Conservation (phyloP, 371 early-diverging fungal genomes). For the Gilbertella persicaria region DNA sequence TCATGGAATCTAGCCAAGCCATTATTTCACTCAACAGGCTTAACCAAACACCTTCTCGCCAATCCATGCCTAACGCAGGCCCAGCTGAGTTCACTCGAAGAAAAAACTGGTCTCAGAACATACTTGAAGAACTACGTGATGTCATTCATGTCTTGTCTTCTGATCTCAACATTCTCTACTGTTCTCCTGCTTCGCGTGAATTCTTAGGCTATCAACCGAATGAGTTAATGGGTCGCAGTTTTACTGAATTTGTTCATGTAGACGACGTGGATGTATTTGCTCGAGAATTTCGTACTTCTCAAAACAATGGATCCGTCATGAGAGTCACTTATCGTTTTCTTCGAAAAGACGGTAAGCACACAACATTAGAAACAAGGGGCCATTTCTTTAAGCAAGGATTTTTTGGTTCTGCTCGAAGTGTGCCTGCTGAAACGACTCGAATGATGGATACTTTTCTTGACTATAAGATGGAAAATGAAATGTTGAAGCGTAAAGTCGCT, state of each 20-base stretch:
- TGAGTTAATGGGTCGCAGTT: constrained; percentile 20
- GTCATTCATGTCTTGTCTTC: constrained; percentile 28
- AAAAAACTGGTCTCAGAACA: constrained; percentile 50
- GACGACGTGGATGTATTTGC: constrained; percentile 27
- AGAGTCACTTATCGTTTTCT: constrained; percentile 16
- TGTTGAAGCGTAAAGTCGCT: constrained; percentile 16
- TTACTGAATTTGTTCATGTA: constrained; percentile 29
- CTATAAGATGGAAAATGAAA: constrained; percentile 27
- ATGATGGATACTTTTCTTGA: constrained; percentile 27
- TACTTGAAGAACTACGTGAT: constrained; percentile 58
- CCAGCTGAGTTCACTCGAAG: constrained; percentile 46
- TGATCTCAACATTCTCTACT: constrained; percentile 23
- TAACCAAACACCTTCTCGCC: constrained; percentile 9
- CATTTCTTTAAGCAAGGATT: constrained; percentile 19
- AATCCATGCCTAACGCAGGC: not conserved
- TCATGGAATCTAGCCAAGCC: constrained; percentile 20
- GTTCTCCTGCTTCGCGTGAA: constrained; percentile 40
- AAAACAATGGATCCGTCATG: constrained; percentile 5
- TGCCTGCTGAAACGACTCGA: constrained; percentile 18
- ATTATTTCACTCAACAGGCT: constrained; percentile 21
- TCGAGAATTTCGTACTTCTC: constrained; percentile 27
- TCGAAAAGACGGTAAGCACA: constrained; percentile 28
- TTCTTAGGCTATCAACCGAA: constrained; percentile 51
- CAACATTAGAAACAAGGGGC: constrained; percentile 22
- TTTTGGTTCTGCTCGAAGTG: constrained; percentile 23